Evolutionary conservation across 306 rosid species (phyloP), one percentile per base, ranked within the genome.

Genomic region (Senna tora): DNA sequence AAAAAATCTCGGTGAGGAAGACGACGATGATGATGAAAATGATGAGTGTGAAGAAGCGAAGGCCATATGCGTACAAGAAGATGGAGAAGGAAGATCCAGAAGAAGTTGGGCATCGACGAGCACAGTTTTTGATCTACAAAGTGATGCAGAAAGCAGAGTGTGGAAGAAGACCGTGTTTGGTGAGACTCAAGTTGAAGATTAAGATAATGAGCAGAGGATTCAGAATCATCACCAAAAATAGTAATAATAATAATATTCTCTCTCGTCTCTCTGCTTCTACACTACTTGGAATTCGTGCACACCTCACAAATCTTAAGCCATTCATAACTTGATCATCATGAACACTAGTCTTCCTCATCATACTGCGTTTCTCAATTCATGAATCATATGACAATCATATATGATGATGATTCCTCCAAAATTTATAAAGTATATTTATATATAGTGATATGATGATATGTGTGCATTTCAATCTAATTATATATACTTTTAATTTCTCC

Each of bases 101-200:
- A 33, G 93, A 85, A 75, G 50, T 15, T 14, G 68, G 19, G 6
- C 93, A 83, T 67, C 76, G 76, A 42, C 62, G 77, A 60, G 90
- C 90, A 5, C 88, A 83, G 84, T 85, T 88, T 71, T 70, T 88
- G 69, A 77, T 85, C 74, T 70, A 85, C 78, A 85, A 79, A 32
- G 82, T 41, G 21, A 34, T 88, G 68, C 79, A 77, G 52, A 75
- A 77, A 66, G 84, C 76, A 5, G 87, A 41, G 46, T 47, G 19
- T 34, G 19, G 68, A 39, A 74, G 77, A 28, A 69, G 25, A 60
- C 77, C 85, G 3, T 74, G 81, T 10, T 78, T 22, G 41, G 28
- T 75, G 68, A 72, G 88, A 65, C 69, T 85, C 50, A 77, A 71
- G 72, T 30, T 85, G 72, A 88, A 72, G 79, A 52, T 88, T 22